Evolutionary conservation across 2,329 filamentous ascomycete species (phyloP), one percentile per base, ranked within the genome.

Genomic region (Apiospora sp.): DNA sequence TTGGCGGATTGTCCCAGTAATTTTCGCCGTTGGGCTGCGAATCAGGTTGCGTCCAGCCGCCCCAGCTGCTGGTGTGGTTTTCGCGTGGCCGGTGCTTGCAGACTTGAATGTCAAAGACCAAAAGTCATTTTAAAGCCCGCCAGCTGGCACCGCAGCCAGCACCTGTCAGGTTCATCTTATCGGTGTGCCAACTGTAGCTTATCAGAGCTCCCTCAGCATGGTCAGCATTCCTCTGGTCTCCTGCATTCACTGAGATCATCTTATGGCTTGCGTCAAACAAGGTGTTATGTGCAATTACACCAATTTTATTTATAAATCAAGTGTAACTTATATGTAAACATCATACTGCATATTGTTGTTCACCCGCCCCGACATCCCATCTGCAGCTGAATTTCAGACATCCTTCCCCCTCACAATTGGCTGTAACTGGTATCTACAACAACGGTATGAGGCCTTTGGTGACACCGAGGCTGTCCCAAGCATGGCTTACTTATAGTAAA

Each of bases 11-110:
- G 67, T 69, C 67, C 67, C 67, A 69, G 67, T 69, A n/a, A 49
- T 69, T 69, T 69, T 69, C 34, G 44, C 44, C 27, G 58, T 64
- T 64, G 58, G 58, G 58, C 58, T 64, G 58, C 58, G 58, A 64
- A 64, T 64, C 58, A 64, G 58, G 34, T 64, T 64, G 19, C 34
- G 19, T 64, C 58, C 34, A 64, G 58, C 58, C 30, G 58, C 34
- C 58, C 58, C 58, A 64, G 58, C 58, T 64, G 58, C 10, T 64
- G 58, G 8, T n/a, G 58, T 64, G 34, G 30, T 41, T 64, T 64
- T 64, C 58, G 58, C 30, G 58, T 64, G 58, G 34, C 58, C 58
- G 58, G 58, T 64, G 58, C 58, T 64, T 64, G 54, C 49, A 51
- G n/a, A 51, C 49, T 48, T 48, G 16, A 24, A 51, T 37, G 54